Base-by-base conservation (phyloP, 148 eudicot genomes). In the Nepenthes gracilis region DNA sequence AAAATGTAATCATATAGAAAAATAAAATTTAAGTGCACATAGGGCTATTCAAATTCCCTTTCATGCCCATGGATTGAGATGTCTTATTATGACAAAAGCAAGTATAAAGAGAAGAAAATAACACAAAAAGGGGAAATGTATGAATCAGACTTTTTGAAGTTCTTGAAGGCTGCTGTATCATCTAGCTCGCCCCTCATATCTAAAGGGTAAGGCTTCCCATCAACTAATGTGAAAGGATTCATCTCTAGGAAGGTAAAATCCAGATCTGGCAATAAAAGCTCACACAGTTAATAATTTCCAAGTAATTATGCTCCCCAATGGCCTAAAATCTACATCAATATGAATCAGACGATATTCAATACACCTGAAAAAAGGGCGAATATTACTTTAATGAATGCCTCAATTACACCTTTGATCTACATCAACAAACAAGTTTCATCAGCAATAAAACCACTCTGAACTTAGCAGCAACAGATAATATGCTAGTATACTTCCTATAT, bases 131-230 rank as follows among this genome's bases (percentile, higher is more conserved):
- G 45, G 47, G 35, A 34, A 6, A 15, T 33, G 6, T 4, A 56
- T 60, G 69, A 70, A 34, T 45, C 68, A 6, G 61, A 78, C 78
- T 78, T 74, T 63, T 78, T 78, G 61, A 78, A 78, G 69, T 78
- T 78, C 65, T 78, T 78, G 73, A 78, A 78, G 49, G 98, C 69
- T 66, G 98, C 98, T 57, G 98, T 88, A 72, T 92, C 96, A 70
- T 92, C 98, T 56, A 92, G 88, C 66, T 92, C 98, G 56, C 98
- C 98, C 75, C 98, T 83, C 98, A 92, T 92, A 68, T 92, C 96
- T 78, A 92, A 66, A 70, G 98, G 98, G 82, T 88, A 92, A 33
- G 98, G 98, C 75, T 83, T 88, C 65, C 96, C 98, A 38, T 88
- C 72, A 48, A 92, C 91, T 74, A 92, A 74, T 64, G 98, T 77